Evolutionary conservation across 352 stramenopile species (phyloP).

Genomic region (Aphanomyces invadans): DNA sequence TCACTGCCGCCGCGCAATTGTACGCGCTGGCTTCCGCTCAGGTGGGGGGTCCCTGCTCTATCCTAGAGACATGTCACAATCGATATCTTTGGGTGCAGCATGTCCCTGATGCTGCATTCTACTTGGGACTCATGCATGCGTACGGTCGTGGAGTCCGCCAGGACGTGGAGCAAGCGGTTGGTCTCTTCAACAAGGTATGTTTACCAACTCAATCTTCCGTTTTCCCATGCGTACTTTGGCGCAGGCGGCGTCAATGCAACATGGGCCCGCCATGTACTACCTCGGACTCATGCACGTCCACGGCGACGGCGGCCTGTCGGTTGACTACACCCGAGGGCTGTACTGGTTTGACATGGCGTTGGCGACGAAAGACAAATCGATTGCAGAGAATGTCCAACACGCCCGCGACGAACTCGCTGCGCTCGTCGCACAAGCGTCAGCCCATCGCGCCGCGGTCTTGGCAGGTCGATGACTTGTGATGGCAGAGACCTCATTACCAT

Average conservation of each 20-base stretch:
- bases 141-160: constrained; percentile 6
- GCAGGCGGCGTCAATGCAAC: neutral
- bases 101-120: constrained; percentile 4
- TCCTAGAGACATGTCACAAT: neutral
- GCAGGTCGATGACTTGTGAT: neutral
- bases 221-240: neutral
- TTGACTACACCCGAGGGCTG: constrained; percentile 10
- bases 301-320: neutral
- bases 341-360: constrained; percentile 4
- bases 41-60: neutral
- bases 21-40: neutral
- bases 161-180: neutral
- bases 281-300: constrained; percentile 1
- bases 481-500: no score
- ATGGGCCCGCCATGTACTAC: constrained; percentile 7
- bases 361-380: neutral
- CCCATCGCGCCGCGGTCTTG: neutral
- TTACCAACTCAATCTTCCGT: neutral
- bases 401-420: neutral
- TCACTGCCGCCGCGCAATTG: neutral
- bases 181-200: constrained; percentile 13
- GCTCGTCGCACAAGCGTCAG: neutral
- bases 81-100: neutral
- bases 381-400: neutral
- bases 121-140: constrained; percentile 7